Evolutionary conservation across 371 early-diverging fungal genomes (phyloP), one percentile per base, ranked within the genome.

Genomic region (Dinochytrium kinnereticum): DNA sequence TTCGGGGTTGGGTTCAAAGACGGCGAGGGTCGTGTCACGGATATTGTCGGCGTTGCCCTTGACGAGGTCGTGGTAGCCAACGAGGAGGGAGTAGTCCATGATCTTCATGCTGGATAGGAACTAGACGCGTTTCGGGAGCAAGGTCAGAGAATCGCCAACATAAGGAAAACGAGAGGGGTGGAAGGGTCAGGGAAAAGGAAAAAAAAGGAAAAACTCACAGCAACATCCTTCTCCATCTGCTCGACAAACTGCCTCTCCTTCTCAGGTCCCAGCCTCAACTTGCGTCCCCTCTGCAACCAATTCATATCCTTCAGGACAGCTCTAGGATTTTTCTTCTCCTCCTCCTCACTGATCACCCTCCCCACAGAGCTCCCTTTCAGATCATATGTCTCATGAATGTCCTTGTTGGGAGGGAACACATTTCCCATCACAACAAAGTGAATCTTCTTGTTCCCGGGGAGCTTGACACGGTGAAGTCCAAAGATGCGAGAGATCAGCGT

Each of bases 341-440:
- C 84, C 64, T 94, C 95, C 59, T 92, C 91, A 3, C 70, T 69
- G 19, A 79, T 68, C 36, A 89, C 87, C 51, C 99, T 90, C 21
- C 98, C 99, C 64, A 95, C 86, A 15, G 91, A 90, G 0, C 97
- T 96, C 0, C 99, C 93, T 86, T 98, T 98, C 37, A 98, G 82
- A 80, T 98, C 99, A 75, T 92, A 98, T 33, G 92, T 92, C 78
- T 94, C 93, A 76, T 99, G 98, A 40, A 98, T 95, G 81, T 98
- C 96, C 77, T 94, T 92, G 87, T 95, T 94, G 24, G 97, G 91
- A 2, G 99, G 98, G 79, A 97, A 92, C n/a, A 98, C 93, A 77
- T 99, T 99, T 64, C 94, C 96, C 99, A 99, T 99, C 40, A 99
- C 96, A 13, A 99, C 95, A 84, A 99, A 99, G 81, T 98, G 96